Conservation (phyloP, 305 asterid species). For the Rubia peregrina region DNA sequence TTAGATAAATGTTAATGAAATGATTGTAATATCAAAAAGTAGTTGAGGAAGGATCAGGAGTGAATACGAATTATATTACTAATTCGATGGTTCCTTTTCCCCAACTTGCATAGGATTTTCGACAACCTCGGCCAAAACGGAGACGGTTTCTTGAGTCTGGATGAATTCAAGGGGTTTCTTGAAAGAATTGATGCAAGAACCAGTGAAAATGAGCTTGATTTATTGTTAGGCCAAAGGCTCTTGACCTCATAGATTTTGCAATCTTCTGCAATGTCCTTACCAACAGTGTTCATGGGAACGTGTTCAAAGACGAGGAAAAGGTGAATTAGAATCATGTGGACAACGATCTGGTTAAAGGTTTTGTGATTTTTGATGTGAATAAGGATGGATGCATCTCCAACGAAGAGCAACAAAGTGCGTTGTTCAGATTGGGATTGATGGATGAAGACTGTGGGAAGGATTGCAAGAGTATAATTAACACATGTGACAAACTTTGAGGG, state of each 20-base stretch:
- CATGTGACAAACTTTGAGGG: constrained; percentile 22
- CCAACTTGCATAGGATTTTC: constrained; percentile 12
- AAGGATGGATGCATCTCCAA: constrained; percentile 23
- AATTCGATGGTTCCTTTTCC: no score
- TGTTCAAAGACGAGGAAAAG: no score
- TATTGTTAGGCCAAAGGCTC: constrained; percentile 14
- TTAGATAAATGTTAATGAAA: no score
- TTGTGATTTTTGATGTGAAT: constrained; percentile 20
- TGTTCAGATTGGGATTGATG: constrained; percentile 18
- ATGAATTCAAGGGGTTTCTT: constrained; percentile 18
- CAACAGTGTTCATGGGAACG: neutral
- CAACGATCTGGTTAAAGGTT: constrained; percentile 17
- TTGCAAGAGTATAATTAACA: constrained; percentile 15
- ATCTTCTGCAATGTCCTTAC: constrained; percentile 15
- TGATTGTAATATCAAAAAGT: no score
- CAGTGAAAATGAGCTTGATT: constrained; percentile 16
- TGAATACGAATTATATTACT: no score
- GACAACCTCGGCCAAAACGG: constrained; percentile 20
- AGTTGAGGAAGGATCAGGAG: no score
- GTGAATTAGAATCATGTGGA: neutral
- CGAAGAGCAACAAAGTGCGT: constrained; percentile 18
- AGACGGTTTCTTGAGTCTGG: constrained; percentile 20
- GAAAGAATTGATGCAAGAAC: constrained; percentile 11
- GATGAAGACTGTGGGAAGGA: constrained; percentile 16
- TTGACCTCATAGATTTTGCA: constrained; percentile 18